Evolutionary conservation across 352 stramenopile species (phyloP), one percentile per base, ranked within the genome.

Genomic region (Pseudoperonospora humuli): DNA sequence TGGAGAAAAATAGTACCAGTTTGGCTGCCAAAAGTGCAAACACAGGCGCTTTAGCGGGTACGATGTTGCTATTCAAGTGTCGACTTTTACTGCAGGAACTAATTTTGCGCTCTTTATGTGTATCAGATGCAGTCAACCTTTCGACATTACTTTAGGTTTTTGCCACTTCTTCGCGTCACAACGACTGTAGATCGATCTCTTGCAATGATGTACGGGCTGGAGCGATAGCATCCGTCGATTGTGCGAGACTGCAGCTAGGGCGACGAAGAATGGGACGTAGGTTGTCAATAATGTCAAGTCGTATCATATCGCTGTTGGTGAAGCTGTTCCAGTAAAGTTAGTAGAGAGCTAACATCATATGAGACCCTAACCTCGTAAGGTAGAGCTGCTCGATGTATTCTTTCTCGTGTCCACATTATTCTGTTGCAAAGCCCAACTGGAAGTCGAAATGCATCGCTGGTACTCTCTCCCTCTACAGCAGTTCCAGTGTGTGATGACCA

Each of bases 261-360:
- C 19, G 37, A 60, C 23, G 19, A 40, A 33, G 27, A 41, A 39
- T 40, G 25, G 13, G 31, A 39, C 21, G 31, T 41, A 36, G 44
- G 32, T 62, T 76, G 66, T 72, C 57, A 62, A 74, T 71, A 67
- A 48, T 64, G 56, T 67, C 56, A 58, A 63, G 59, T 61, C 59
- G 63, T 77, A 77, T 60, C 59, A 77, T 64, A 64, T 50, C 50
- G 39, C n/a, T n/a, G n/a, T n/a, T n/a, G n/a, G n/a, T n/a, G n/a
- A n/a, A n/a, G n/a, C n/a, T n/a, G n/a, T n/a, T n/a, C n/a, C n/a
- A n/a, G n/a, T n/a, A n/a, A n/a, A n/a, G n/a, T n/a, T n/a, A n/a
- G n/a, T n/a, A n/a, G n/a, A n/a, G n/a, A n/a, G n/a, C n/a, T n/a
- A n/a, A n/a, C n/a, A n/a, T n/a, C n/a, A n/a, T n/a, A n/a, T n/a